These are phyloP conservation scores for Linnemannia hyalina DNA, from an alignment of 192 early-diverging fungal species.

Conservation along the genomic window DNA sequence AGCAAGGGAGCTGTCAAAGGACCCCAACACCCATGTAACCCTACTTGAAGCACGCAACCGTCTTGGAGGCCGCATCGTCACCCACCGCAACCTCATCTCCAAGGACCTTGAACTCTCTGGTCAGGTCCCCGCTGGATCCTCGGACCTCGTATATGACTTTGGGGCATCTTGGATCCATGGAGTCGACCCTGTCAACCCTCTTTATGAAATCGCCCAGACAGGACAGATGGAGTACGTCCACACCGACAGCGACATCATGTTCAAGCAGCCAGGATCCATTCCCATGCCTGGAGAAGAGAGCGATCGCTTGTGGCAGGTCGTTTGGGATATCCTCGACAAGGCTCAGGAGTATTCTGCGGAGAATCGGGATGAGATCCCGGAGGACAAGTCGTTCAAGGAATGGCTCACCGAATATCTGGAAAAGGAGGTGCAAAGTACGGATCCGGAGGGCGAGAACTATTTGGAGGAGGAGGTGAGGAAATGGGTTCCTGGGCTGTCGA, in stretches of 20 bases:
- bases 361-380: conserved; percentile 34
- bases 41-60: conserved; percentile 45
- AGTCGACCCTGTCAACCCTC: conserved; percentile 34
- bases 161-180: conserved; percentile 59
- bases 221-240: conserved; percentile 29
- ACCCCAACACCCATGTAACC: conserved; percentile 26
- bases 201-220: conserved; percentile 13
- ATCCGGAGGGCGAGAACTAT: conserved; percentile 28
- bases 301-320: conserved; percentile 33
- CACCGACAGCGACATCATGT: conserved; percentile 42
- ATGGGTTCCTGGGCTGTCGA: conserved; percentile 11
- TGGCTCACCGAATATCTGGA: conserved; percentile 31
- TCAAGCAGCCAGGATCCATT: conserved; percentile 9
- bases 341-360: conserved; percentile 26
- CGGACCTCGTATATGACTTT: conserved; percentile 28
- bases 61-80: conserved; percentile 40
- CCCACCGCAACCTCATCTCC: conserved; percentile 22
- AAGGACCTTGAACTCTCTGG: not conserved
- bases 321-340: conserved; percentile 42
- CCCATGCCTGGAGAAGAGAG: conserved; percentile 8
- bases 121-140: conserved; percentile 15
- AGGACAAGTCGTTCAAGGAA: conserved; percentile 19
- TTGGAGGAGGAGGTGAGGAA: conserved; percentile 13
- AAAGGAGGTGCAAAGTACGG: not conserved
- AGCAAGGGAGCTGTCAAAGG: conserved; percentile 32